Conservation (phyloP, 2,329 filamentous ascomycete species). For the Aureobasidium melanogenum region DNA sequence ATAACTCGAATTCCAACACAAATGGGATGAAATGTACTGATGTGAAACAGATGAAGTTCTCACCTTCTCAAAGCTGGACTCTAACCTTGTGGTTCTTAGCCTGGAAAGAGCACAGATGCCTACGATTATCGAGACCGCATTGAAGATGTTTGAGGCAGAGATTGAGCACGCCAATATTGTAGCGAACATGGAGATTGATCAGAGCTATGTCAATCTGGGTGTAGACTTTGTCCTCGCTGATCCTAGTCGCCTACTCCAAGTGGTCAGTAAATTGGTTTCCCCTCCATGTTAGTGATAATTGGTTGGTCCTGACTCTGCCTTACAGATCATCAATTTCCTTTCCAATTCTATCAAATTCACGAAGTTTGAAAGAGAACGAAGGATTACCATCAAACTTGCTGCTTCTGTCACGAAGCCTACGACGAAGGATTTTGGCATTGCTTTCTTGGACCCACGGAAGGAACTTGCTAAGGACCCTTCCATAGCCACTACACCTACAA, state of each 20-base stretch:
- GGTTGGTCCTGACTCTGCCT: not conserved
- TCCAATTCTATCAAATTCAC: slow-evolving; percentile 36
- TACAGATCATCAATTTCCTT: slow-evolving; percentile 25
- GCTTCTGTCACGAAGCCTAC: slow-evolving; percentile 26
- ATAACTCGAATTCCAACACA: not conserved
- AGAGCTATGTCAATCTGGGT: slow-evolving; percentile 21
- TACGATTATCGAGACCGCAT: slow-evolving; percentile 27
- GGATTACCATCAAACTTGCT: slow-evolving; percentile 30
- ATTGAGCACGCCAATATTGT: slow-evolving; percentile 26
- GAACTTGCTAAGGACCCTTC: not conserved
- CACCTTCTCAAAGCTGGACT: slow-evolving; percentile 31
- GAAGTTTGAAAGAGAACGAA: slow-evolving; percentile 23
- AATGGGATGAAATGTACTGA: not conserved
- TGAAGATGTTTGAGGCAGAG: slow-evolving; percentile 31
- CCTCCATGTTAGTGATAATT: not conserved
- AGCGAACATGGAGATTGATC: slow-evolving; percentile 22
- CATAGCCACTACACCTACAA: not conserved
- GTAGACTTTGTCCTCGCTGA: slow-evolving; percentile 29
- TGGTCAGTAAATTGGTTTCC: slow-evolving; percentile 12
- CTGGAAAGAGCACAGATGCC: slow-evolving; percentile 29
- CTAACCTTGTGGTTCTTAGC: slow-evolving; percentile 28
- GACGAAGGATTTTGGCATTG: slow-evolving; percentile 24
- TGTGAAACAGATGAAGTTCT: slow-evolving; percentile 23
- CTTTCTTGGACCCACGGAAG: slow-evolving; percentile 21
- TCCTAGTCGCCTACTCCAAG: slow-evolving; percentile 30